A percentile compares a stretch with the other conserved stretches of the same genome.
Evolutionary conservation across 805 yeast genomes (phyloP).

Genomic region (Peterozyma toletana): DNA sequence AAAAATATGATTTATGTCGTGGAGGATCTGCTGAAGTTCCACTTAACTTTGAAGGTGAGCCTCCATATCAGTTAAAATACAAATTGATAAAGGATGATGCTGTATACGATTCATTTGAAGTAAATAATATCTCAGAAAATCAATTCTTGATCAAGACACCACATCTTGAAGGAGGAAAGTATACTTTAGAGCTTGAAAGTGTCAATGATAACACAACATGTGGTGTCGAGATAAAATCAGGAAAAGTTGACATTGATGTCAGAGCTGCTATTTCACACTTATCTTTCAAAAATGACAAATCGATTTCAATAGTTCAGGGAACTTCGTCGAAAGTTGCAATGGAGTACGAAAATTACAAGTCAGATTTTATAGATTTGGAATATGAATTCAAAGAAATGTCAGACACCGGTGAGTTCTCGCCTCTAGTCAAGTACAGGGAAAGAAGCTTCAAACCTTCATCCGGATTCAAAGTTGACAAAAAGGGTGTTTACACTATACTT

Average conservation of each 20-base stretch:
- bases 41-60: constrained; percentile 64
- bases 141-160: constrained; percentile 45
- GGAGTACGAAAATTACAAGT: constrained; percentile 24
- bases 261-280: constrained; percentile 60
- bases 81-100: constrained; percentile 55
- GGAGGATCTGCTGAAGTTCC: constrained; percentile 35
- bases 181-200: constrained; percentile 52
- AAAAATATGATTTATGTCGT: constrained; percentile 19
- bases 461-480: constrained; percentile 26
- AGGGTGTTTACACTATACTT: constrained; percentile 34
- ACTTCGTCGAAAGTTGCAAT: constrained; percentile 51
- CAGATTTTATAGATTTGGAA: constrained; percentile 20
- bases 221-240: constrained; percentile 57
- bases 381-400: constrained; percentile 22
- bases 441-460: constrained; percentile 14
- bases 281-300: constrained; percentile 20
- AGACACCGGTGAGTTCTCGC: constrained; percentile 8
- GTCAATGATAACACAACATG: constrained; percentile 77
- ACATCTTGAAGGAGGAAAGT: constrained; percentile 61
- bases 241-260: constrained; percentile 60
- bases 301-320: constrained; percentile 52
- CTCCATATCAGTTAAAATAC: constrained; percentile 70
- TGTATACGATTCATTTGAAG: constrained; percentile 30
- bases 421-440: neutral
- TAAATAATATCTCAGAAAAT: constrained; percentile 31